Base-by-base conservation (phyloP, 2,329 filamentous ascomycete species). In the Alternaria sp. region DNA sequence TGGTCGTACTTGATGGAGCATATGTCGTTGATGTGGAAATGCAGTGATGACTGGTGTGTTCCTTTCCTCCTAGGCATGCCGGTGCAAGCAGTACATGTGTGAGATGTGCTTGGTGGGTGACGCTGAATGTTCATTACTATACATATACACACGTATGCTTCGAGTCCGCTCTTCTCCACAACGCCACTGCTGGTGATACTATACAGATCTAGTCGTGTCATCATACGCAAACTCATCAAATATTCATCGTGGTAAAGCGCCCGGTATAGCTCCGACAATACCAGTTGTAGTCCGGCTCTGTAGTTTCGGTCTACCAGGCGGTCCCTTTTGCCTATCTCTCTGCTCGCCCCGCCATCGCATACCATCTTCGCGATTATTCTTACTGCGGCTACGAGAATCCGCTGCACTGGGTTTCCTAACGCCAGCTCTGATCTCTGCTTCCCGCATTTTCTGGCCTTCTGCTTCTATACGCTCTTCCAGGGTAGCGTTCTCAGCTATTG, bases 361-460 rank as follows among this genome's bases (percentile, higher is more conserved):
- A 0, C 73, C 70, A 2, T 66, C 63, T 14, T 37, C 55, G 8
- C 56, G 54, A 10, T 63, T 58, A 13, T 61, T 44, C 45, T 58
- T 59, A 14, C 58, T 54, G 40, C 29, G 34, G 36, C 42, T 41
- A 21, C 44, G 41, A 23, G 31, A 26, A 8, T 54, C 26, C 14
- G 45, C 10, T 24, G 44, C 37, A 14, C 51, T 53, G 5, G 58
- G 61, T 29, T 63, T 67, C 29, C 74, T 57, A 55, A 72, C 73
- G 0, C 73, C 74, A 10, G 74, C 74, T 14, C 65, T 60, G 1
- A 75, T 63, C 64, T 79, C 77, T 0, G 77, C 76, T 40, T 78
- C 74, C 11, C 77, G 58, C 44, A 78, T 41, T 48, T 75, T 77
- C 10, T 70, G 69, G 23, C 76, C 77, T 50, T 77, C 76, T 10